phyloP scores from a whole-genome alignment of 306 rosid species.

The Clitoria ternatea region DNA sequence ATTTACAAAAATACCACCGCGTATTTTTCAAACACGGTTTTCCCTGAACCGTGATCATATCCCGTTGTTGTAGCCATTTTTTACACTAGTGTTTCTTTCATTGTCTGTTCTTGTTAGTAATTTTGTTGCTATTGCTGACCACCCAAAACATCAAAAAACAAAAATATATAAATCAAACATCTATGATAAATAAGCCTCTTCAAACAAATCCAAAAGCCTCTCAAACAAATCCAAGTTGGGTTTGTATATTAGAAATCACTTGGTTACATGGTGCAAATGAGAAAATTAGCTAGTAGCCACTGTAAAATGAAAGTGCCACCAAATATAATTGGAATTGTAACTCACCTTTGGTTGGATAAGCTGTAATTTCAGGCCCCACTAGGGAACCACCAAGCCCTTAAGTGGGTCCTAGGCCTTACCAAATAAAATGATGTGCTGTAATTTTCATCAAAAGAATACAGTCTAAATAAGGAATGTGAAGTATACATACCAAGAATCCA shows the following conservation, averaged over 20 bases:
- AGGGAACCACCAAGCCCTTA: background rate
- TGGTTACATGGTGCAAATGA: background rate
- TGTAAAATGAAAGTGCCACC: background rate
- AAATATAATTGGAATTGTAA: background rate
- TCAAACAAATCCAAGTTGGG: background rate
- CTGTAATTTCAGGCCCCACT: background rate
- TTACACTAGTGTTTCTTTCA: too few relatives aligned
- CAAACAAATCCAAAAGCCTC: too few relatives aligned
- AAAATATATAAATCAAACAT: background rate
- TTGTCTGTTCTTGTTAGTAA: too few relatives aligned
- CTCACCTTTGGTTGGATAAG: background rate
- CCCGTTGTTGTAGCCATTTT: too few relatives aligned
- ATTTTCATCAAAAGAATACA: background rate
- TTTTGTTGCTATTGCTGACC: too few relatives aligned
- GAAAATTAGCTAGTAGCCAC: background rate
- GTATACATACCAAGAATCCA: background rate
- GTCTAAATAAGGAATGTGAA: background rate
- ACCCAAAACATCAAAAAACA: conserved; percentile 25
- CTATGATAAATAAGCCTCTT: background rate
- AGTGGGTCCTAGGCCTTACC: background rate
- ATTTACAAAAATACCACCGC: too few relatives aligned
- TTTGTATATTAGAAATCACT: background rate
- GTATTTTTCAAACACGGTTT: too few relatives aligned
- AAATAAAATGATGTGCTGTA: background rate
- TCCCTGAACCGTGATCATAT: too few relatives aligned